phyloP scores from a whole-genome alignment of 805 yeast genomes.

The Candida sithepensis region DNA sequence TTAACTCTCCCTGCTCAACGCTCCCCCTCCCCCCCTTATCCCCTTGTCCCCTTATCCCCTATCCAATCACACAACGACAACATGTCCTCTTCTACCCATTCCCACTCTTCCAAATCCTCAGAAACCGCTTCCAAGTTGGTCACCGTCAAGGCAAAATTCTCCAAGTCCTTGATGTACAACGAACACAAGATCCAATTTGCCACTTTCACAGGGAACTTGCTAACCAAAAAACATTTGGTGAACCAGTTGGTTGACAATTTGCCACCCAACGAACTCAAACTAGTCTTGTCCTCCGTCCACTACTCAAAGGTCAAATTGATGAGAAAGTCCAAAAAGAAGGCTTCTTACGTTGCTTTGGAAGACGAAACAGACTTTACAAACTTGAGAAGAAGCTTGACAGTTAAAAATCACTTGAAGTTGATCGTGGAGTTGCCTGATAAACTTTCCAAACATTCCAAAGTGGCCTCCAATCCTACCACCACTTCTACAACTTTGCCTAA shows the following conservation, averaged over 20 bases:
- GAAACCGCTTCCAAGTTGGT: conserved; percentile 1
- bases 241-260: background rate
- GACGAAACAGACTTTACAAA: conserved; percentile 38
- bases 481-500: conserved; percentile 1
- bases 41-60: too few species aligned
- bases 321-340: conserved; percentile 47
- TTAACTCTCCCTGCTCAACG: background rate
- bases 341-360: conserved; percentile 37
- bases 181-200: background rate
- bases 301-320: conserved; percentile 7
- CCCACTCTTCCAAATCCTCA: too few species aligned
- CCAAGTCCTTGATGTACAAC: background rate
- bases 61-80: background rate
- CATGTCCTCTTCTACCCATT: background rate
- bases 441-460: background rate
- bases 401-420: conserved; percentile 42
- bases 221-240: conserved; percentile 5
- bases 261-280: background rate
- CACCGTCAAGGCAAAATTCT: conserved; percentile 8
- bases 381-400: conserved; percentile 44
- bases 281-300: background rate
- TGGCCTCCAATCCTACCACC: too few species aligned
- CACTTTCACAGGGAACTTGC: conserved; percentile 5
- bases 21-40: background rate
- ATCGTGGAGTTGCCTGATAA: conserved; percentile 5